Percentiles rank a stretch among this genome's conserved stretches.
Evolutionary conservation across 768 basidiomycete species (phyloP).

Genomic region (Glaciozyma martinii): DNA sequence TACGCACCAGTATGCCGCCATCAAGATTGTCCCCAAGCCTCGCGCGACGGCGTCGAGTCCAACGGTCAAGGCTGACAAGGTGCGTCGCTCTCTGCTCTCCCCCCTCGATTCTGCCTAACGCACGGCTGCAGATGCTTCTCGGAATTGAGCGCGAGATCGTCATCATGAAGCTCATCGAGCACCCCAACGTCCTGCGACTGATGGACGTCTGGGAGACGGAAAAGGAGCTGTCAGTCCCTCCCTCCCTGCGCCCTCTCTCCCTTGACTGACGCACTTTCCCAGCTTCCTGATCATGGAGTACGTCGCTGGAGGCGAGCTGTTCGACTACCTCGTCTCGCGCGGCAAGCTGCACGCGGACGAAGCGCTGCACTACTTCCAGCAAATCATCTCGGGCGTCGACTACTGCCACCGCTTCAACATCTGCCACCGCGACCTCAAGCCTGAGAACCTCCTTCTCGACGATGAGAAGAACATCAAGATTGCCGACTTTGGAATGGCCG

Average conservation of each 20-base stretch:
- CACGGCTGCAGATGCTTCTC: conserved; percentile 44
- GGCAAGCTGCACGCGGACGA: conserved; percentile 70
- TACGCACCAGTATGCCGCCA: conserved; percentile 84
- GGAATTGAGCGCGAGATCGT: conserved; percentile 90
- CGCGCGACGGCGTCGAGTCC: conserved; percentile 44
- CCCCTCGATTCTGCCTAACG: conserved; percentile 33
- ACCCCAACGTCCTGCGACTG: conserved; percentile 89
- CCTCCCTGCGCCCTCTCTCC: neutral
- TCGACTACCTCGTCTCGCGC: conserved; percentile 86
- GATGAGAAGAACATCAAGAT: conserved; percentile 66
- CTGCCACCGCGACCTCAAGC: conserved; percentile 95
- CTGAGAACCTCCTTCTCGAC: conserved; percentile 90
- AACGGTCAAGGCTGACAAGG: conserved; percentile 18
- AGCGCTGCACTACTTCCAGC: conserved; percentile 86
- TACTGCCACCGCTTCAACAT: conserved; percentile 97
- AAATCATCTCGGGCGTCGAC: conserved; percentile 87
- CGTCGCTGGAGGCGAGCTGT: conserved; percentile 90
- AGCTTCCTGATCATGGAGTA: conserved; percentile 85
- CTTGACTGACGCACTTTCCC: neutral
- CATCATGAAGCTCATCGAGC: conserved; percentile 99
- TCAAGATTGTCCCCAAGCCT: conserved; percentile 85
- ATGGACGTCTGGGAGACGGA: conserved; percentile 94
- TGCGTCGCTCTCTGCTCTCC: conserved; percentile 16
- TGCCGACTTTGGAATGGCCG: conserved; percentile 98
- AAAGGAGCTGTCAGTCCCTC: conserved; percentile 53